Evolutionary conservation across 805 yeast species (phyloP).

Genomic region (Zygosaccharomyces rouxii): DNA sequence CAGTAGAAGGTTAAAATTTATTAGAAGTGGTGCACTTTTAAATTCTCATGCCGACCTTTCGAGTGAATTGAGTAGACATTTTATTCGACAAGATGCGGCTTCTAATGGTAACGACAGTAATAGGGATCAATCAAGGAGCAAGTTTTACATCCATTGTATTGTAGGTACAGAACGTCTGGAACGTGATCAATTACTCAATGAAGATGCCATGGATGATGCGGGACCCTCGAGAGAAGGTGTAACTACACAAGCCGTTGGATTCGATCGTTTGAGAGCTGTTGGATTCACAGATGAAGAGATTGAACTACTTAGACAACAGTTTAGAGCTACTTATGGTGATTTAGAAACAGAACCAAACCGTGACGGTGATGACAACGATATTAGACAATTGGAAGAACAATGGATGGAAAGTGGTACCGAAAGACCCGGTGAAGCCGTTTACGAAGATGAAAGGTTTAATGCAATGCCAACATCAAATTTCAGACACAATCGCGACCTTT

Average conservation of each 20-base stretch:
- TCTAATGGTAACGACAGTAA: constrained; percentile 1
- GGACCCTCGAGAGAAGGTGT: constrained; percentile 19
- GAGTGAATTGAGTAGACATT: constrained; percentile 16
- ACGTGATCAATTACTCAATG: constrained; percentile 54
- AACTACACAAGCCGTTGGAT: constrained; percentile 66
- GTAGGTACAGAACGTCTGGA: constrained; percentile 48
- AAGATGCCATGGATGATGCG: constrained; percentile 49
- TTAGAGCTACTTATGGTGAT: constrained; percentile 61
- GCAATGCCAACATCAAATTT: constrained; percentile 38
- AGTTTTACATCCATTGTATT: constrained; percentile 72
- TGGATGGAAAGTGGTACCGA: constrained; percentile 85
- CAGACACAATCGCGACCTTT: constrained; percentile 58
- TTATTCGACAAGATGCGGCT: constrained; percentile 8
- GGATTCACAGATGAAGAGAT: constrained; percentile 83
- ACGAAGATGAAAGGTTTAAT: constrained; percentile 42
- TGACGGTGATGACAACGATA: constrained; percentile 20
- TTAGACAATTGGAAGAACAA: constrained; percentile 71
- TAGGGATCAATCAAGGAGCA: constrained; percentile 16
- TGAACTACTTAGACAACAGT: constrained; percentile 65
- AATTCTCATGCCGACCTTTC: constrained; percentile 20
- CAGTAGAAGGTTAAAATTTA: constrained; percentile 25
- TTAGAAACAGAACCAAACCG: constrained; percentile 23
- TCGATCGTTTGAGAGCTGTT: constrained; percentile 75
- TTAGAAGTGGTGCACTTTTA: constrained; percentile 29
- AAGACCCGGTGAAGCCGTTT: constrained; percentile 41